Conservation (phyloP, 2,329 filamentous ascomycete species). For the Fusarium illudens region DNA sequence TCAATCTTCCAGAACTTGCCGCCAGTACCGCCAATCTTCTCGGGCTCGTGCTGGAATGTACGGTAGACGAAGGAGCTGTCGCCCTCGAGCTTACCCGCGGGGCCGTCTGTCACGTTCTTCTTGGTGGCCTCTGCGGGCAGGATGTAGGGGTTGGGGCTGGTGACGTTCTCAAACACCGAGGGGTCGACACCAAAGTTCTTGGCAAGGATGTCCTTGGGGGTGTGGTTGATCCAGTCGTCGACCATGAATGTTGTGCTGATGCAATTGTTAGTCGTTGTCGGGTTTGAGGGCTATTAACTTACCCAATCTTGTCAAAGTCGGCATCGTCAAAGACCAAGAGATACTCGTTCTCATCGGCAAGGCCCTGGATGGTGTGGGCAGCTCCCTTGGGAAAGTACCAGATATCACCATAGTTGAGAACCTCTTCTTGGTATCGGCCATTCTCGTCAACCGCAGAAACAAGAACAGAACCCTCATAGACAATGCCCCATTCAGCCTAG, state of each 20-base stretch:
- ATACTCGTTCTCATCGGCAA: conserved; percentile 73
- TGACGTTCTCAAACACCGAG: conserved; percentile 67
- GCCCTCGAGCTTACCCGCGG: conserved; percentile 59
- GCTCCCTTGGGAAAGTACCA: conserved; percentile 75
- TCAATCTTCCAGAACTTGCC: conserved; percentile 72
- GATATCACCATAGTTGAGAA: conserved; percentile 68
- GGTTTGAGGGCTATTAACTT: conserved; percentile 19
- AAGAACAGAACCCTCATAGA: conserved; percentile 65
- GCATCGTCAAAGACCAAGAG: conserved; percentile 73
- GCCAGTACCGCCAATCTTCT: conserved; percentile 67
- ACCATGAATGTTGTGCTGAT: conserved; percentile 73
- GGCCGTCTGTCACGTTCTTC: conserved; percentile 48
- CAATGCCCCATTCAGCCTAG: conserved; percentile 72
- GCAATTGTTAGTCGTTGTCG: not conserved
- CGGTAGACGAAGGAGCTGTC: conserved; percentile 71
- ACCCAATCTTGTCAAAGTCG: conserved; percentile 71
- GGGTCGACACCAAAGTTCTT: conserved; percentile 74
- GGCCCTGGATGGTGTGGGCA: conserved; percentile 69
- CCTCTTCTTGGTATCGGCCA: conserved; percentile 63
- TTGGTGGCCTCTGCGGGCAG: conserved; percentile 62
- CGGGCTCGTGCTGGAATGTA: conserved; percentile 62
- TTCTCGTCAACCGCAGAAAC: conserved; percentile 70
- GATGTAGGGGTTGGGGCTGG: conserved; percentile 68
- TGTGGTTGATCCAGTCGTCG: conserved; percentile 75
- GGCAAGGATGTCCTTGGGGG: conserved; percentile 67